Evolutionary conservation across 1,139 yeast species (phyloP).

Genomic region (Candida pseudoviswanathii): DNA sequence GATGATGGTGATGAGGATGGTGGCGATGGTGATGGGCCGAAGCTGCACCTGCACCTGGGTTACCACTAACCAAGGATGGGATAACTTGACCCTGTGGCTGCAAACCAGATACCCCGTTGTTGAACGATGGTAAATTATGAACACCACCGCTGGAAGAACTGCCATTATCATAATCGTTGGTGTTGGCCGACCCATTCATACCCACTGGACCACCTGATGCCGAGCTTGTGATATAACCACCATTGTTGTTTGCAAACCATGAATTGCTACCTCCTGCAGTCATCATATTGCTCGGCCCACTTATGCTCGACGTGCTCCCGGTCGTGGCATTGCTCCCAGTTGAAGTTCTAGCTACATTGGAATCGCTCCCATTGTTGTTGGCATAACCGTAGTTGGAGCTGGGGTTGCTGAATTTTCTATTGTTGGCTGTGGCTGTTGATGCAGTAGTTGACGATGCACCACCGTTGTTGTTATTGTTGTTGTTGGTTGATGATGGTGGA

Average conservation of each 20-base stretch:
- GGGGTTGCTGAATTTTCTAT: background rate
- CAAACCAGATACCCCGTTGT: background rate
- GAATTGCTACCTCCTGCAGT: background rate
- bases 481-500: background rate
- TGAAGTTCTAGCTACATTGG: slow-evolving; percentile 1
- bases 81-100: slow-evolving; percentile 2
- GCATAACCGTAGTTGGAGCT: background rate
- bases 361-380: slow-evolving; percentile 8
- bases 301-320: slow-evolving; percentile 9
- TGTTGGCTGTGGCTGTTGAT: slow-evolving; percentile 3
- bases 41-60: background rate
- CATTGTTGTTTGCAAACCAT: background rate
- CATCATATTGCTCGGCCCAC: slow-evolving; percentile 8
- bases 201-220: slow-evolving; percentile 3
- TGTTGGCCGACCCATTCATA: background rate
- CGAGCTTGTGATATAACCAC: slow-evolving; percentile 10
- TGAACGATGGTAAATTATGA: slow-evolving; percentile 1
- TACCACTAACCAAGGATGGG: background rate
- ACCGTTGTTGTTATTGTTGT: background rate
- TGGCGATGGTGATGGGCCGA: slow-evolving; percentile 6
- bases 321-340: slow-evolving; percentile 2
- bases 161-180: slow-evolving; percentile 1
- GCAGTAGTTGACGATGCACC: slow-evolving; percentile 4
- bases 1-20: slow-evolving; percentile 3
- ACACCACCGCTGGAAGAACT: background rate